These are phyloP conservation scores for Trichoderma oligosporum DNA, from an alignment of 2,329 filamentous ascomycete genomes.

Conservation along the genomic window DNA sequence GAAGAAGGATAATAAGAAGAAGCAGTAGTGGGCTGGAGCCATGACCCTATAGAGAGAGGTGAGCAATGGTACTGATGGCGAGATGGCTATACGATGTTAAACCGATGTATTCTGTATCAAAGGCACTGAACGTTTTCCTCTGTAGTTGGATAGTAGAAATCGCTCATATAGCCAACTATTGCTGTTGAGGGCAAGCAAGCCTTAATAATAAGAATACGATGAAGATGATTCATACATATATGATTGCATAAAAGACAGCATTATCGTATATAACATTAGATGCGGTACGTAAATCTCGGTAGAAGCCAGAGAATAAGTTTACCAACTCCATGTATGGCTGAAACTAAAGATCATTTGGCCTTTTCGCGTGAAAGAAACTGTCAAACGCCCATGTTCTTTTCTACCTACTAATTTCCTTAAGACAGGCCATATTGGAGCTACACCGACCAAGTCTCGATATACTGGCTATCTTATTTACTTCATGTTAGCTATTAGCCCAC, in stretches of 20 bases:
- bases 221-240: neutral
- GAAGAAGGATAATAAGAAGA: constrained; percentile 37
- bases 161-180: constrained; percentile 7
- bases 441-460: no score
- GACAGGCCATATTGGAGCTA: no score
- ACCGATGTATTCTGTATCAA: constrained; percentile 1
- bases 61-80: neutral
- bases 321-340: no score
- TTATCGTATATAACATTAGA: no score
- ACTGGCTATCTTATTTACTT: no score
- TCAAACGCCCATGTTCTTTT: no score
- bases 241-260: neutral
- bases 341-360: no score
- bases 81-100: neutral
- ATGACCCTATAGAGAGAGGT: neutral
- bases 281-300: no score
- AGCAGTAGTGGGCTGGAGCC: constrained; percentile 30
- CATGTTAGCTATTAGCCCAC: neutral
- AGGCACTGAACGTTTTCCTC: no score
- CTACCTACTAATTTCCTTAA: no score
- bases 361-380: no score
- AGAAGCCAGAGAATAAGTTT: no score
- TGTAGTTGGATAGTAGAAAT: constrained; percentile 3
- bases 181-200: neutral
- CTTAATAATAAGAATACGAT: neutral